phyloP scores from a whole-genome alignment of 371 early-diverging fungal genomes.

The Vairimorpha necatrix region DNA sequence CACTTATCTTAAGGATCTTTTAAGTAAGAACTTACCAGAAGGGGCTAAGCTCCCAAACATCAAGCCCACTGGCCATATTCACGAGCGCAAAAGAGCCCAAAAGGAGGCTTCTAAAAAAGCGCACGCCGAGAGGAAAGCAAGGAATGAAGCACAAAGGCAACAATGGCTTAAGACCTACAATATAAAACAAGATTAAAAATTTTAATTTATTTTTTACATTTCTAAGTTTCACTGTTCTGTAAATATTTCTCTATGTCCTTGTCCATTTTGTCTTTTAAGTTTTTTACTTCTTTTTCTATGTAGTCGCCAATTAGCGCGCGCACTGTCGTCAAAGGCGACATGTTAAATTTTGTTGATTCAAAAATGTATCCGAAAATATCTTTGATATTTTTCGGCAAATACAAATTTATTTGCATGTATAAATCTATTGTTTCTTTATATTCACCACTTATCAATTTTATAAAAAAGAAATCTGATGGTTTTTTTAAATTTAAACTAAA shows the following conservation, averaged over 20 bases:
- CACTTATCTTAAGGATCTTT: slow-evolving; percentile 75
- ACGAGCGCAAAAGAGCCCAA: slow-evolving; percentile 16
- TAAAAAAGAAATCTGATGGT: slow-evolving; percentile 17
- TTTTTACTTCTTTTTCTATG: neutral
- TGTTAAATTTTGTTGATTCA: neutral
- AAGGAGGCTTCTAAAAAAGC: slow-evolving; percentile 3
- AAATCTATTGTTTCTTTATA: slow-evolving; percentile 12
- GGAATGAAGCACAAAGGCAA: slow-evolving; percentile 26
- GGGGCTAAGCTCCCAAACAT: slow-evolving; percentile 54
- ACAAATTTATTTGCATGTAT: neutral
- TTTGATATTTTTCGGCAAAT: neutral
- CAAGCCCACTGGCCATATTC: slow-evolving; percentile 20
- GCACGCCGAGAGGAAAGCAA: slow-evolving; percentile 32
- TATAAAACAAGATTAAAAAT: slow-evolving; percentile 23
- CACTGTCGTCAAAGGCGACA: neutral
- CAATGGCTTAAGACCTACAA: slow-evolving; percentile 39
- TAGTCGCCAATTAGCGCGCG: neutral
- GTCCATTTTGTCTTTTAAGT: neutral
- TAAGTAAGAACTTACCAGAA: slow-evolving; percentile 24
- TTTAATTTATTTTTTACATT: neutral
- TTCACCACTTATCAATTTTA: slow-evolving; percentile 18
- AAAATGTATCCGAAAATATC: neutral
- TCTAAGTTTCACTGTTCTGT: no score
- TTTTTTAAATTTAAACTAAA: neutral
- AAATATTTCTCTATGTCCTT: neutral